These are phyloP conservation scores for Backusella parvicylindrica DNA, from an alignment of 192 early-diverging fungal genomes.

Conservation along the genomic window DNA sequence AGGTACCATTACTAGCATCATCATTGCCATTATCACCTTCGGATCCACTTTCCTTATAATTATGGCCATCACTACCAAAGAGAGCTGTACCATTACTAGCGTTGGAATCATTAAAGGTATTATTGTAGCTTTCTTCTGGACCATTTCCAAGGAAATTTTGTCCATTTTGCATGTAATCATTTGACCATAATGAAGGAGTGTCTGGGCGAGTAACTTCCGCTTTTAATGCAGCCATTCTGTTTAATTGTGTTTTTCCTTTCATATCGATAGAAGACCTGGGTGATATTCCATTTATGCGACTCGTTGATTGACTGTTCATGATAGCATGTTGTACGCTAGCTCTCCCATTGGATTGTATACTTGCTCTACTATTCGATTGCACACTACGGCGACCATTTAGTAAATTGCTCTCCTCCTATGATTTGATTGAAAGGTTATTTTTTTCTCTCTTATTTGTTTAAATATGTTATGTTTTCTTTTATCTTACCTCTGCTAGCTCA, in stretches of 20 bases:
- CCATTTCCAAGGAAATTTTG: not conserved
- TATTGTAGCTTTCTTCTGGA: not conserved
- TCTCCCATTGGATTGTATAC: not conserved
- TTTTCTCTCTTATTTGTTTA: not conserved
- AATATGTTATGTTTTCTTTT: not conserved
- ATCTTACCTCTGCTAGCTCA: not conserved
- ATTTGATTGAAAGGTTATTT: not conserved
- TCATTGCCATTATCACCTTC: not conserved
- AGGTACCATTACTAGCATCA: not conserved
- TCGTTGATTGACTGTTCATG: not conserved
- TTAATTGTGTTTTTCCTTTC: not conserved
- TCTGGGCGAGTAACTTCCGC: not conserved
- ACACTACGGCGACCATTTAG: not conserved
- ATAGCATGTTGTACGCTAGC: not conserved
- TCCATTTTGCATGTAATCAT: not conserved
- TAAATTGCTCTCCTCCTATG: not conserved
- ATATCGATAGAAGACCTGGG: not conserved
- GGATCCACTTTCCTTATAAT: not conserved
- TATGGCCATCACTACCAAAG: too few relatives aligned
- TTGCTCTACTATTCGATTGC: not conserved
- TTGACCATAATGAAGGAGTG: not conserved
- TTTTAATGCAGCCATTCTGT: not conserved
- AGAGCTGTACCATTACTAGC: not conserved
- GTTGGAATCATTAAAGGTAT: not conserved
- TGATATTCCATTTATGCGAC: not conserved